Base-by-base conservation (phyloP, 495 filamentous ascomycete genomes). In the Hyaloscypha hepaticicola region DNA sequence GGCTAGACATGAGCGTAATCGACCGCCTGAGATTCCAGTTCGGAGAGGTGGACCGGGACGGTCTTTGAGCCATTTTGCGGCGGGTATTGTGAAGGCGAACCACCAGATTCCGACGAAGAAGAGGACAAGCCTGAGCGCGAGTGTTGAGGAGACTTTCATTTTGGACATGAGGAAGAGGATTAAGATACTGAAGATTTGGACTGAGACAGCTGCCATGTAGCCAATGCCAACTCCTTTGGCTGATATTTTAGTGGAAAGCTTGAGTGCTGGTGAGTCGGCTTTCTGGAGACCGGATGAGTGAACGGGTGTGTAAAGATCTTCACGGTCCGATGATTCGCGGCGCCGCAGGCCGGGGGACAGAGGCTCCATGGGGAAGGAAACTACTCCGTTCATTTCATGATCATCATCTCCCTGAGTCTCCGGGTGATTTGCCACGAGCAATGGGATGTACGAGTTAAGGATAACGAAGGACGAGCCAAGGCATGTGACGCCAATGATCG, bases 41-140 rank as follows among this genome's bases (percentile, higher is more conserved):
- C 77, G 72, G 1, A 98, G 74, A 19, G 93, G 92, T 3, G 95
- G 95, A 0, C 95, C 95, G 5, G 95, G 95, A 19, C 95, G 85
- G n/a, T 91, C 83, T 24, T 92, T 85, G 9, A 99, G 82, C 90
- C 91, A 97, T 62, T 96, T 73, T 26, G 88, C 88, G 9, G 92
- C 89, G 3, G 95, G 95, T 58, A 97, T 85, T n/a, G 92, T 94
- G 71, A 98, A 97, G 38, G 84, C 58, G 57, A 95, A 87, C 95
- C 95, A 98, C 95, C 95, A 99, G 22, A 88, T 72, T 12, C 95
- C 95, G 51, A 97, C 87, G 45, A 92, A 72, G 70, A 96, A 91
- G 16, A 99, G 82, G 3, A 95, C 92, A 34, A 96, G 77, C 33
- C 94, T 87, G 52, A 95, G 81, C 3, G 88, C 87, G 76, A 90